These are phyloP conservation scores for Flaveria linearis DNA, from an alignment of 129 eudicot genomes.

Conservation along the genomic window DNA sequence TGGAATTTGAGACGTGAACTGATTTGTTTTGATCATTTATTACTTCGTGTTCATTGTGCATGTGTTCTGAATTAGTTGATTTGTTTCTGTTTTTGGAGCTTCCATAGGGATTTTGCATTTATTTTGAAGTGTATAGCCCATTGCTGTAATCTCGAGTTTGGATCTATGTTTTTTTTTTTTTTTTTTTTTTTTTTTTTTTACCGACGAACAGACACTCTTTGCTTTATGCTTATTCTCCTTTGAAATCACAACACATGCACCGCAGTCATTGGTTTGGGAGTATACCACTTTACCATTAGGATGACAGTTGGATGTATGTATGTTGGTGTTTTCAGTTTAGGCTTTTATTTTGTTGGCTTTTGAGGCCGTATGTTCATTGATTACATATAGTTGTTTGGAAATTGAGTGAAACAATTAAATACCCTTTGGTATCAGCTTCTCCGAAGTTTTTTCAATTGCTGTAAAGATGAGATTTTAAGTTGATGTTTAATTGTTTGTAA, in stretches of 20 bases:
- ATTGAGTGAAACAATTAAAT: background rate
- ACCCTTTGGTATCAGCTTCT: no score
- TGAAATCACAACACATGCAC: no score
- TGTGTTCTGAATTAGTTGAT: background rate
- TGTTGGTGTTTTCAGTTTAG: background rate
- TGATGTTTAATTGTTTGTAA: conserved; percentile 6
- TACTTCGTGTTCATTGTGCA: background rate
- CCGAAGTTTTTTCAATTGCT: background rate
- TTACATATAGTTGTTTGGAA: background rate
- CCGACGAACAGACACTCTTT: no score
- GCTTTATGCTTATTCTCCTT: no score
- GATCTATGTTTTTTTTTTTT: no score
- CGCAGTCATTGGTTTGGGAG: no score
- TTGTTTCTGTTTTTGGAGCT: background rate
- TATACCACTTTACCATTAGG: no score
- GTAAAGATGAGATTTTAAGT: conserved; percentile 8
- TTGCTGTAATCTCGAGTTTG: background rate
- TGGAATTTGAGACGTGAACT: background rate
- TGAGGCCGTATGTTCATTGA: background rate
- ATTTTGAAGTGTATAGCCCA: background rate
- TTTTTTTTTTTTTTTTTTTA: no score
- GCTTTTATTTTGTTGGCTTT: background rate
- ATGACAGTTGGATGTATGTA: background rate
- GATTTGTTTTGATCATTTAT: background rate
- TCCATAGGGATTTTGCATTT: background rate